Percentiles rank a stretch among this genome's conserved stretches.
Conservation (phyloP, 2,329 filamentous ascomycete species). For the Zymoseptoria pseudotritici region DNA sequence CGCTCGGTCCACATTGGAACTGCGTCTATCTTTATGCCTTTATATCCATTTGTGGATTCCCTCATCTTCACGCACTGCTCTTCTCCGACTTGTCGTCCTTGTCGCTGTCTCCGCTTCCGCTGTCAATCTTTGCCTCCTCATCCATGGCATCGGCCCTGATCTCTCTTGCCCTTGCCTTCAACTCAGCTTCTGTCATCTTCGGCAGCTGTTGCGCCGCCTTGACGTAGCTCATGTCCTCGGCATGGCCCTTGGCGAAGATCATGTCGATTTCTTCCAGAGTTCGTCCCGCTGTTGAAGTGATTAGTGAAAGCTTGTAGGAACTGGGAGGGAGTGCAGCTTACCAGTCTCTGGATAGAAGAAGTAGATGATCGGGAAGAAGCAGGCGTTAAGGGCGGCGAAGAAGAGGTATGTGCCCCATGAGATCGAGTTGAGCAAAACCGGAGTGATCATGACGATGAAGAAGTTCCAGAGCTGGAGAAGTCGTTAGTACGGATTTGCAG, state of each 20-base stretch:
- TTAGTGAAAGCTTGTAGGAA: not conserved
- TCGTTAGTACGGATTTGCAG: too few species aligned
- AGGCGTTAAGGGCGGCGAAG: conserved; percentile 33
- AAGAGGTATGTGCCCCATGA: conserved; percentile 46
- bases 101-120: not conserved
- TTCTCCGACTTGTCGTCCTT: not conserved
- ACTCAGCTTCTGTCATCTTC: conserved; percentile 27
- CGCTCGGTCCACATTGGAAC: not conserved
- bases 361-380: conserved; percentile 52
- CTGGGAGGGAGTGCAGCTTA: not conserved
- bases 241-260: conserved; percentile 20
- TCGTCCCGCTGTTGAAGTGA: conserved; percentile 2
- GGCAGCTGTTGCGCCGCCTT: conserved; percentile 32
- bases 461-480: conserved; percentile 48
- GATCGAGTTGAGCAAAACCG: conserved; percentile 41
- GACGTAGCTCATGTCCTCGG: conserved; percentile 30
- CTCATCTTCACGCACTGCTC: not conserved
- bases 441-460: conserved; percentile 33
- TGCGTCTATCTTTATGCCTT: not conserved
- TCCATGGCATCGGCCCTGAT: conserved; percentile 27
- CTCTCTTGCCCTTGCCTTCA: conserved; percentile 28
- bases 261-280: conserved; percentile 23
- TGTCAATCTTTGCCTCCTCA: conserved; percentile 18
- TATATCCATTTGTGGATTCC: not conserved
- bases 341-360: conserved; percentile 41